These are phyloP conservation scores for Sporisorium exsertum DNA, from an alignment of 1,284 basidiomycete species.

Conservation along the genomic window DNA sequence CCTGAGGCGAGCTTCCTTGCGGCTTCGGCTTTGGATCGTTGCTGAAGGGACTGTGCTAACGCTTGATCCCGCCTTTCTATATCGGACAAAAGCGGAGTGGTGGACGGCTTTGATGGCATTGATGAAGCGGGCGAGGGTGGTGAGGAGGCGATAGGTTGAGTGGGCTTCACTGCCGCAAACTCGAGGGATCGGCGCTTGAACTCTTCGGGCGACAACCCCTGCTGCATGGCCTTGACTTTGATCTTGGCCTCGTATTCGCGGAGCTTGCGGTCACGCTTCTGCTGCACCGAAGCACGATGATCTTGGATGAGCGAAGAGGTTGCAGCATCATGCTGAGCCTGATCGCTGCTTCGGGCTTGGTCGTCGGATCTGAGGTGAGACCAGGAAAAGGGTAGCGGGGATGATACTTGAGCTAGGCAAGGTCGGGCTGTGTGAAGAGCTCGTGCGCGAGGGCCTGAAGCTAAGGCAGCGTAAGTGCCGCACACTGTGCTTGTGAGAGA, in stretches of 20 bases:
- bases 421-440: slow-evolving; percentile 17
- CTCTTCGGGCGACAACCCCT: slow-evolving; percentile 55
- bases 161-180: slow-evolving; percentile 16
- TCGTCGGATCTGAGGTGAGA: slow-evolving; percentile 36
- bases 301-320: slow-evolving; percentile 8
- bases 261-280: slow-evolving; percentile 56
- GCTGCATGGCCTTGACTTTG: slow-evolving; percentile 59
- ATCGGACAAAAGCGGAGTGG: slow-evolving; percentile 8
- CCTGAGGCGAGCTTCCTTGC: slow-evolving; percentile 48
- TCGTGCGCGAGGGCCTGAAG: slow-evolving; percentile 18
- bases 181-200: slow-evolving; percentile 35
- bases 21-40: slow-evolving; percentile 42
- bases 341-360: slow-evolving; percentile 7
- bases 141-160: not conserved
- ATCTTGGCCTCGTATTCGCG: slow-evolving; percentile 62
- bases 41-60: slow-evolving; percentile 36
- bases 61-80: slow-evolving; percentile 52
- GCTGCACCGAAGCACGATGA: slow-evolving; percentile 30
- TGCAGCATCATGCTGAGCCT: not conserved
- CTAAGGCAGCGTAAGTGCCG: slow-evolving; percentile 1
- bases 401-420: slow-evolving; percentile 34
- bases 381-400: slow-evolving; percentile 39
- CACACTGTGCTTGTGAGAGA: slow-evolving; percentile 9
- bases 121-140: not conserved
- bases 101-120: not conserved